Conservation (phyloP, 2,329 filamentous ascomycete species). For the Parastagonospora avenae region DNA sequence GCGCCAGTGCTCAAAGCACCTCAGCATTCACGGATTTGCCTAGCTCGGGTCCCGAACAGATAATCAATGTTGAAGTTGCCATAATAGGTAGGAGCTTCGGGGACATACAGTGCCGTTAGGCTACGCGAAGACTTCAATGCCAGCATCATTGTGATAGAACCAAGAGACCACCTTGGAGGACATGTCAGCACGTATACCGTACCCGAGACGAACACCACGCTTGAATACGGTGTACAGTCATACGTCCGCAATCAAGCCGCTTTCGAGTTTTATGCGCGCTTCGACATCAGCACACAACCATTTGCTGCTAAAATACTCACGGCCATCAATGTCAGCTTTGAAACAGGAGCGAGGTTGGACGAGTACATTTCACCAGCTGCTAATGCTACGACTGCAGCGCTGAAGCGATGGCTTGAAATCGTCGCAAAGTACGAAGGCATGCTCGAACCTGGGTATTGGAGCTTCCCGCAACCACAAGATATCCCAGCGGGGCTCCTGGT, state of each 20-base stretch:
- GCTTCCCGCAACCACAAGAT: constrained; percentile 39
- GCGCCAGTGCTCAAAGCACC: not conserved
- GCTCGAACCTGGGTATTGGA: constrained; percentile 27
- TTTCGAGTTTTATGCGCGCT: constrained; percentile 52
- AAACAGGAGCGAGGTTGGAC: constrained; percentile 24
- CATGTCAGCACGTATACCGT: constrained; percentile 56
- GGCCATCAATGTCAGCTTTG: constrained; percentile 38
- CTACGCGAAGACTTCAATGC: constrained; percentile 47
- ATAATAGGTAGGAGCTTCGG: constrained; percentile 52
- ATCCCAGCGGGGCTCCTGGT: constrained; percentile 56
- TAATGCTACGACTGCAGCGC: constrained; percentile 19
- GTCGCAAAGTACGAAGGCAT: constrained; percentile 21
- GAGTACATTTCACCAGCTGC: constrained; percentile 18
- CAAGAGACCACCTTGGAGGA: constrained; percentile 51
- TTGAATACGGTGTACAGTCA: constrained; percentile 49
- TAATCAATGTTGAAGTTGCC: constrained; percentile 34
- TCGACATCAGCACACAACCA: constrained; percentile 41
- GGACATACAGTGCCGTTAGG: constrained; percentile 52
- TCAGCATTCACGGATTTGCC: not conserved
- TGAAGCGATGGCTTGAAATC: constrained; percentile 23
- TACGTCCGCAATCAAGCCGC: constrained; percentile 51
- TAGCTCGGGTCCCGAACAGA: not conserved
- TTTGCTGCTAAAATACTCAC: constrained; percentile 12
- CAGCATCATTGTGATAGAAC: constrained; percentile 52
- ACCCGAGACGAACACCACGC: constrained; percentile 34